Conservation (phyloP, 1,139 yeast species). For the Magnusiomyces suaveolens region DNA sequence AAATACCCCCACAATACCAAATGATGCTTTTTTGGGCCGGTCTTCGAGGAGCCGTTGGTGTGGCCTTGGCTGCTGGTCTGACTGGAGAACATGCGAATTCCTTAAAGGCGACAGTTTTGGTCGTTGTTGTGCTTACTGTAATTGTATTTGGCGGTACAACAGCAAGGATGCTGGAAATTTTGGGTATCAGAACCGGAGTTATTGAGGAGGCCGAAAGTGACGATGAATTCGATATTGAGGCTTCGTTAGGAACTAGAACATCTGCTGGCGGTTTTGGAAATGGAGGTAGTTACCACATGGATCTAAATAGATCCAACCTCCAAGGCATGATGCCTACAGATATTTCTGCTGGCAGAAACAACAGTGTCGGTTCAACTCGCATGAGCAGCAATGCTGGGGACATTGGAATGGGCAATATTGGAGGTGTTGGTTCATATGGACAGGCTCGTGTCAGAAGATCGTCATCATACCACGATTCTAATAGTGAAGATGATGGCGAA, state of each 20-base stretch:
- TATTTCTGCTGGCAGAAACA: not conserved
- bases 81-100: conserved; percentile 92
- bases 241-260: conserved; percentile 34
- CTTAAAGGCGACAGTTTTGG: conserved; percentile 84
- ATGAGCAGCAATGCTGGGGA: not conserved
- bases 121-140: conserved; percentile 92
- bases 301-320: not conserved
- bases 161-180: conserved; percentile 91
- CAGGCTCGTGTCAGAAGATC: conserved; percentile 19
- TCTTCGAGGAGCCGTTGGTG: conserved; percentile 97
- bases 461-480: conserved; percentile 20
- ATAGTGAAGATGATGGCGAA: conserved; percentile 16
- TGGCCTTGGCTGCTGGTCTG: conserved; percentile 93
- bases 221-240: conserved; percentile 92
- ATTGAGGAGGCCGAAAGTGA: conserved; percentile 75
- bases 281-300: not conserved
- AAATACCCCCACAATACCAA: conserved; percentile 89
- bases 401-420: conserved; percentile 3
- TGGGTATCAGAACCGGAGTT: conserved; percentile 88
- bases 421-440: conserved; percentile 3
- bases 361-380: not conserved
- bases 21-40: conserved; percentile 99
- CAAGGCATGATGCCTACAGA: not conserved
- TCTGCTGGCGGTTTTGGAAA: not conserved
- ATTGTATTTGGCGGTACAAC: conserved; percentile 97